Evolutionary conservation across 2,329 filamentous ascomycete species (phyloP).

Genomic region (Didymella pinodella): DNA sequence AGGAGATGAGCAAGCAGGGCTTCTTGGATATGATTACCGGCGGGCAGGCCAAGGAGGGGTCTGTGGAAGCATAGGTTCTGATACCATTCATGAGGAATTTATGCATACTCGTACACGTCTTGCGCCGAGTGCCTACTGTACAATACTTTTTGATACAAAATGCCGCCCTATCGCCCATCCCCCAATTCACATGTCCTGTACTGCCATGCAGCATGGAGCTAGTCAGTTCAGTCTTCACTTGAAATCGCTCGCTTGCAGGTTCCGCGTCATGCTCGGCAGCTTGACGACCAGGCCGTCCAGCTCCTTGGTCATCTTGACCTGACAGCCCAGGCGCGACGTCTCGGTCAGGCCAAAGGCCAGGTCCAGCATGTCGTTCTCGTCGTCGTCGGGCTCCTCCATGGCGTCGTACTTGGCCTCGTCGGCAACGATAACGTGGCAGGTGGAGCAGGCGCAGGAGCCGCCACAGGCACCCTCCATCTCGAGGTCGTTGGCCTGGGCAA

Average conservation of each 20-base stretch:
- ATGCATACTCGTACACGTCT: not conserved
- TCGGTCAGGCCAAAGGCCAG: constrained; percentile 89
- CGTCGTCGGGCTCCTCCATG: constrained; percentile 64
- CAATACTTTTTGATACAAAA: not conserved
- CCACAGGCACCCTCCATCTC: constrained; percentile 99
- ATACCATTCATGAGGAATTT: not conserved
- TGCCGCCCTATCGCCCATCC: not conserved
- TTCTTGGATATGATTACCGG: constrained; percentile 87
- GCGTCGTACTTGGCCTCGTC: constrained; percentile 77
- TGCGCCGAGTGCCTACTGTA: not conserved
- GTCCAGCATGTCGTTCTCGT: constrained; percentile 67
- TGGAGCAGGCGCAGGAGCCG: constrained; percentile 91
- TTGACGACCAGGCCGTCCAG: constrained; percentile 85
- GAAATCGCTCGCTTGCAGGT: constrained; percentile 95
- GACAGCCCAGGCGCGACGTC: constrained; percentile 83
- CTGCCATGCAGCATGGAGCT: not conserved
- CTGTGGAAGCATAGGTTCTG: constrained; percentile 10
- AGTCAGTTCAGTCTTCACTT: constrained; percentile 26
- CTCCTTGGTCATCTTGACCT: constrained; percentile 90
- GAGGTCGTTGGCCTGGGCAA: constrained; percentile 91
- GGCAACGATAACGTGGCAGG: constrained; percentile 86
- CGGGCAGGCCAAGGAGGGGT: constrained; percentile 53
- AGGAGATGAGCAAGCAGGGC: constrained; percentile 96
- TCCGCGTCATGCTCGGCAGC: constrained; percentile 92
- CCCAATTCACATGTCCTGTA: no score